Conservation (phyloP, 306 rosid species). For the Vigna angularis region DNA sequence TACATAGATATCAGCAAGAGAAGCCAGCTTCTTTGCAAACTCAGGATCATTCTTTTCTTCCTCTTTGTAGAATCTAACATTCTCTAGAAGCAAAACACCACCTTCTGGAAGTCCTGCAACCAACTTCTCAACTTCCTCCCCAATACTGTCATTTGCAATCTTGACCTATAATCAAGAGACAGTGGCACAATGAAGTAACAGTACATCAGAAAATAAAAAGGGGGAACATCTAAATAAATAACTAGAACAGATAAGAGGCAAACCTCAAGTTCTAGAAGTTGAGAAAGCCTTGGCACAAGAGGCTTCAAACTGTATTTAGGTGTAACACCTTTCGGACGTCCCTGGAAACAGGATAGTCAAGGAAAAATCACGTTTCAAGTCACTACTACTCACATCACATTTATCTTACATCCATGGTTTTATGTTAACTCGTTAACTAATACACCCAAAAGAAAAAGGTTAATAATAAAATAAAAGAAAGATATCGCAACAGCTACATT, state of each 20-base stretch:
- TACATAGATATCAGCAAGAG: slow-evolving; percentile 91
- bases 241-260: slow-evolving; percentile 13
- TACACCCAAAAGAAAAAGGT: not conserved
- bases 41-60: slow-evolving; percentile 99
- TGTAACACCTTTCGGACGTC: slow-evolving; percentile 97
- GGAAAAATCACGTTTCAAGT: not conserved
- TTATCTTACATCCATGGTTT: not conserved
- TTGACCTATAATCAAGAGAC: slow-evolving; percentile 58
- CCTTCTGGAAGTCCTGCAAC: slow-evolving; percentile 82
- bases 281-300: slow-evolving; percentile 86
- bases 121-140: slow-evolving; percentile 85
- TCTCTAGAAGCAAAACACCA: slow-evolving; percentile 94
- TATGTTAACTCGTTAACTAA: not conserved
- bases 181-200: not conserved
- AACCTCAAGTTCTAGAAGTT: slow-evolving; percentile 80
- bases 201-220: not conserved
- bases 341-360: slow-evolving; percentile 60
- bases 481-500: not conserved
- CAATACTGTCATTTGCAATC: slow-evolving; percentile 76
- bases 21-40: slow-evolving; percentile 87
- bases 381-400: not conserved
- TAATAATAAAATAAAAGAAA: not conserved
- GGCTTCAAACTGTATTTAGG: slow-evolving; percentile 96
- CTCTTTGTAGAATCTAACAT: slow-evolving; percentile 90
- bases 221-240: not conserved